phyloP scores from a whole-genome alignment of 192 early-diverging fungal species.

The Helicostylum pulchrum region DNA sequence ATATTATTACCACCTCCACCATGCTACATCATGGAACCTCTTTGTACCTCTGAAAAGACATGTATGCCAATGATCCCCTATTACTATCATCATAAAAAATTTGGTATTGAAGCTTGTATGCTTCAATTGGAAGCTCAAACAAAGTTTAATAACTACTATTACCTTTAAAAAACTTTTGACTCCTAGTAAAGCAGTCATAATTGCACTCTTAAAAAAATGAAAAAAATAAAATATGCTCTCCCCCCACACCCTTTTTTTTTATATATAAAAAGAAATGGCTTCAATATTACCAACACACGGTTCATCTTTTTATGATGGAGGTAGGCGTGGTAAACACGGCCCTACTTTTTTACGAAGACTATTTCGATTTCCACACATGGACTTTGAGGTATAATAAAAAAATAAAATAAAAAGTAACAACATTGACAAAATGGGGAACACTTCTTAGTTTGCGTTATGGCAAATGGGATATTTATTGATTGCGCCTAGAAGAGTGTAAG shows the following conservation, averaged over 20 bases:
- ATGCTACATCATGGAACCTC: too few species aligned
- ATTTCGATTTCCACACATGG: conserved; percentile 58
- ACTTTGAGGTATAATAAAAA: conserved; percentile 56
- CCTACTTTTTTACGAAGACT: neutral
- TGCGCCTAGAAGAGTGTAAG: conserved; percentile 79
- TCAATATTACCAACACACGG: neutral
- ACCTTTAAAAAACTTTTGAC: too few species aligned
- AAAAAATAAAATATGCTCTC: neutral
- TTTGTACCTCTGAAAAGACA: too few species aligned
- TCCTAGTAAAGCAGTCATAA: neutral
- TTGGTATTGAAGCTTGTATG: conserved; percentile 20
- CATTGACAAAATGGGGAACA: neutral
- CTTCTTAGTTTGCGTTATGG: conserved; percentile 72
- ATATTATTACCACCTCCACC: neutral
- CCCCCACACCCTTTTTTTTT: too few species aligned
- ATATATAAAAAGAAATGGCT: neutral
- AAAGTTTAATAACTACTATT: too few species aligned
- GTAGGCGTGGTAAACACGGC: neutral
- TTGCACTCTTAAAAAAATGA: neutral
- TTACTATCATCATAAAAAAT: conserved; percentile 19
- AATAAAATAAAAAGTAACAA: neutral
- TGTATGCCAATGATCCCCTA: conserved; percentile 11
- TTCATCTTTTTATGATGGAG: too few species aligned
- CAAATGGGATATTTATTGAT: conserved; percentile 85
- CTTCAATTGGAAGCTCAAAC: neutral